A percentile compares a stretch with the other conserved stretches of the same genome.
These are phyloP conservation scores for Elymus sibiricus DNA, from an alignment of 176 grass and related monocot genomes.

Conservation along the genomic window DNA sequence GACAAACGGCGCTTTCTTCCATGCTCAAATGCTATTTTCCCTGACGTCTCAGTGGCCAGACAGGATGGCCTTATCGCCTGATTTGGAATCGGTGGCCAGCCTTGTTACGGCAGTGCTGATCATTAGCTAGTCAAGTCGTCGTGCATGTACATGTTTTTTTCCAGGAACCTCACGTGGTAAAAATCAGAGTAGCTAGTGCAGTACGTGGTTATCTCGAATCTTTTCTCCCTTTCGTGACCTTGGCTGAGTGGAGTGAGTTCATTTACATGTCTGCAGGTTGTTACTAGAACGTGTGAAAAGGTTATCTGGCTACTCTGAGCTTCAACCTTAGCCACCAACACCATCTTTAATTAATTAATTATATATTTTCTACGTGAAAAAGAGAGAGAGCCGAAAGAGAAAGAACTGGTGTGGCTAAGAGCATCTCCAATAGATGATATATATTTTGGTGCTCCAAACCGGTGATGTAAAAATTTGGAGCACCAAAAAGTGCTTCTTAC, in stretches of 20 bases:
- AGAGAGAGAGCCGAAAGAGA: not conserved
- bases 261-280: not conserved
- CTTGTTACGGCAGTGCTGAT: constrained; percentile 34
- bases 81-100: not conserved
- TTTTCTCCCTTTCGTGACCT: not conserved
- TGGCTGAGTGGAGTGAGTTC: not conserved
- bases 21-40: constrained; percentile 12
- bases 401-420: not conserved
- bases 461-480: too few relatives aligned
- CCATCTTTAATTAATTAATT: not conserved
- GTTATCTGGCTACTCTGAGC: not conserved
- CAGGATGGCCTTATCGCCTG: constrained; percentile 22
- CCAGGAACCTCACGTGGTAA: not conserved
- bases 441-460: too few relatives aligned
- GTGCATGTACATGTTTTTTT: not conserved
- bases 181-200: not conserved
- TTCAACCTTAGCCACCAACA: not conserved
- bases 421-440: too few relatives aligned
- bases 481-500: too few relatives aligned
- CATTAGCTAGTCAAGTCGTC: not conserved
- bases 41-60: not conserved
- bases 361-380: not conserved
- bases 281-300: not conserved
- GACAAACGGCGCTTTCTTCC: not conserved
- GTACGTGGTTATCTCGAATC: not conserved